Conservation (phyloP, 192 early-diverging fungal species). For the Martensiomyces pterosporus region DNA sequence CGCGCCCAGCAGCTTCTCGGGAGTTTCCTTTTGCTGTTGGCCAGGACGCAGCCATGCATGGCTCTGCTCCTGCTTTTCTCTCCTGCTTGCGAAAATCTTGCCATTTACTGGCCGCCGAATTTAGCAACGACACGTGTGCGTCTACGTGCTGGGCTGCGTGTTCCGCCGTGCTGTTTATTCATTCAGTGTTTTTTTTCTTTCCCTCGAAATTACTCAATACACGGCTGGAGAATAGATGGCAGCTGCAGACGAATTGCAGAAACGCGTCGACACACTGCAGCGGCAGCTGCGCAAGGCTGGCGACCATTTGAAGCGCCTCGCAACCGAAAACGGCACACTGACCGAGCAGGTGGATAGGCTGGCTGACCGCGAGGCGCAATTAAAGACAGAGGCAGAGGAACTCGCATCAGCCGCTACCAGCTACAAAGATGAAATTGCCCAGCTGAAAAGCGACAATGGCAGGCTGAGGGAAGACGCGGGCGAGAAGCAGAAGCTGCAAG, state of each 20-base stretch:
- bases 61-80: too few relatives aligned
- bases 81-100: too few relatives aligned
- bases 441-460: slow-evolving; percentile 9
- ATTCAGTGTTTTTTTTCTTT: too few relatives aligned
- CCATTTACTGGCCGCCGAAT: too few relatives aligned
- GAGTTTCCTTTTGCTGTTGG: too few relatives aligned
- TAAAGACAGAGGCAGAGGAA: slow-evolving; percentile 22
- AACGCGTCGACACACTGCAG: slow-evolving; percentile 44
- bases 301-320: slow-evolving; percentile 49
- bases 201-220: too few relatives aligned
- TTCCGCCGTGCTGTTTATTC: too few relatives aligned
- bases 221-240: slow-evolving; percentile 17
- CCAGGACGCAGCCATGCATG: too few relatives aligned
- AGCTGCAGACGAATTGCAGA: slow-evolving; percentile 36
- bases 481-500: slow-evolving; percentile 8
- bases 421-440: slow-evolving; percentile 13
- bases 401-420: slow-evolving; percentile 1
- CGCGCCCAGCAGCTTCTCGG: too few relatives aligned
- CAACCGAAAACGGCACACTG: slow-evolving; percentile 52
- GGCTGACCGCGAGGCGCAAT: slow-evolving; percentile 19
- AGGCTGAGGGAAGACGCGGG: too few relatives aligned
- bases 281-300: slow-evolving; percentile 50
- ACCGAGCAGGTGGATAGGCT: slow-evolving; percentile 44
- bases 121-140: too few relatives aligned
- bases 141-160: too few relatives aligned